Conservation (phyloP, 2,329 filamentous ascomycete species). For the Alternaria infectoria region DNA sequence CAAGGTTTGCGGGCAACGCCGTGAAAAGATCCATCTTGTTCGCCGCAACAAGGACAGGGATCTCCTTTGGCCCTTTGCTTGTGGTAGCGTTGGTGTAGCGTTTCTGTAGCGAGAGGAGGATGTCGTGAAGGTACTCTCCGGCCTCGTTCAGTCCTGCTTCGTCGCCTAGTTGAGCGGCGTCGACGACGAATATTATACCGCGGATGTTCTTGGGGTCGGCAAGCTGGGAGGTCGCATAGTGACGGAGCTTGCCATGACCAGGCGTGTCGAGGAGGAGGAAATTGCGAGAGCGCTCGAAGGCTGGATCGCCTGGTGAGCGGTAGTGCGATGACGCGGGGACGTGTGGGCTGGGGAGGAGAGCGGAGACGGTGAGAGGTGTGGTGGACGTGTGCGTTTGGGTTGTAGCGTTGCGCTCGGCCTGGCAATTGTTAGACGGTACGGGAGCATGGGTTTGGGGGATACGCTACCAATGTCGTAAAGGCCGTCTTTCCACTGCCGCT, state of each 20-base stretch:
- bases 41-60: constrained; percentile 83
- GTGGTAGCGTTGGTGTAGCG: constrained; percentile 64
- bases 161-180: constrained; percentile 66
- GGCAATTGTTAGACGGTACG: constrained; percentile 2
- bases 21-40: constrained; percentile 98
- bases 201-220: constrained; percentile 59
- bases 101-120: constrained; percentile 83
- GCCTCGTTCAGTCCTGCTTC: constrained; percentile 68
- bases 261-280: constrained; percentile 88
- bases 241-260: constrained; percentile 91
- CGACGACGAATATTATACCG: constrained; percentile 86
- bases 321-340: constrained; percentile 66
- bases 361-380: constrained; percentile 61
- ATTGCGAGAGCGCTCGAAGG: constrained; percentile 62
- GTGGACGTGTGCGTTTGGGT: constrained; percentile 59
- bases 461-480: constrained; percentile 74
- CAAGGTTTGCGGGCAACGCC: constrained; percentile 77
- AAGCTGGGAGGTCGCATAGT: constrained; percentile 65
- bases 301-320: constrained; percentile 69
- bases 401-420: constrained; percentile 63
- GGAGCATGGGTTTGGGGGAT: background rate
- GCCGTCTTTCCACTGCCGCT: constrained; percentile 86
- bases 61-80: constrained; percentile 63
- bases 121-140: constrained; percentile 85
- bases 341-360: constrained; percentile 62